Percentiles rank a stretch among this genome's conserved stretches.
These are phyloP conservation scores for Flueggea neowawraea DNA, from an alignment of 441 rosid genomes.

Conservation along the genomic window DNA sequence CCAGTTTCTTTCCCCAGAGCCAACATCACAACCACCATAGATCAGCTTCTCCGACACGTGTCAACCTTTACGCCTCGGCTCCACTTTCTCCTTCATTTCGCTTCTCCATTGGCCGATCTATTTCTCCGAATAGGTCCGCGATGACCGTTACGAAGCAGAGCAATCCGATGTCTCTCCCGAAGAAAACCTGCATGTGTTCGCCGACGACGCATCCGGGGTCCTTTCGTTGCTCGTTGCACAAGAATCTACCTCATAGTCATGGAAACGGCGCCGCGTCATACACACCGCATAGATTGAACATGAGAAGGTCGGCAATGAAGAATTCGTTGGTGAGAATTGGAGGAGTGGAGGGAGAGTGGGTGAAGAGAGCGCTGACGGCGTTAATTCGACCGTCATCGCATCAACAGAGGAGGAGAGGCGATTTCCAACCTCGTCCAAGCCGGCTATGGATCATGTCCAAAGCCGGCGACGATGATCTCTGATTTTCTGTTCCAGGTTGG, in stretches of 20 bases:
- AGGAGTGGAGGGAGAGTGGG: conserved; percentile 87
- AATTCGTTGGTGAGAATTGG: conserved; percentile 85
- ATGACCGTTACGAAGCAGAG: conserved; percentile 39
- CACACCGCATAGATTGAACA: conserved; percentile 56
- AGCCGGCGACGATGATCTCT: conserved; percentile 23
- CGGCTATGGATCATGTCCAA: conserved; percentile 63
- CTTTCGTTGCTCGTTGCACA: conserved; percentile 76
- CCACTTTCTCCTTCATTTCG: conserved; percentile 44
- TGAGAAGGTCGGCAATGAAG: conserved; percentile 86
- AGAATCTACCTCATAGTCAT: conserved; percentile 16
- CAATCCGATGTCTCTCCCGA: conserved; percentile 34
- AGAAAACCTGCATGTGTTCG: conserved; percentile 81
- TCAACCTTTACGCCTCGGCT: conserved; percentile 41
- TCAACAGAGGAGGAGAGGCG: conserved; percentile 57
- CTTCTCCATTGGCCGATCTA: conserved; percentile 65
- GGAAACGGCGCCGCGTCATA: conserved; percentile 30
- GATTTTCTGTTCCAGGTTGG: conserved; percentile 35
- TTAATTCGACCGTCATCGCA: conserved; percentile 85
- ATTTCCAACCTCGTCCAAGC: conserved; percentile 64
- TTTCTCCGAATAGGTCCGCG: conserved; percentile 54
- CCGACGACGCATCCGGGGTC: conserved; percentile 89
- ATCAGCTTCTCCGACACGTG: conserved; percentile 58
- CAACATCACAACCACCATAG: conserved; percentile 22
- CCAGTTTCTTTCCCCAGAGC: conserved; percentile 28
- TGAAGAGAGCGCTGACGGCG: conserved; percentile 72